Base-by-base conservation (phyloP, 805 yeast species). In the Nadsonia fulvescens region DNA sequence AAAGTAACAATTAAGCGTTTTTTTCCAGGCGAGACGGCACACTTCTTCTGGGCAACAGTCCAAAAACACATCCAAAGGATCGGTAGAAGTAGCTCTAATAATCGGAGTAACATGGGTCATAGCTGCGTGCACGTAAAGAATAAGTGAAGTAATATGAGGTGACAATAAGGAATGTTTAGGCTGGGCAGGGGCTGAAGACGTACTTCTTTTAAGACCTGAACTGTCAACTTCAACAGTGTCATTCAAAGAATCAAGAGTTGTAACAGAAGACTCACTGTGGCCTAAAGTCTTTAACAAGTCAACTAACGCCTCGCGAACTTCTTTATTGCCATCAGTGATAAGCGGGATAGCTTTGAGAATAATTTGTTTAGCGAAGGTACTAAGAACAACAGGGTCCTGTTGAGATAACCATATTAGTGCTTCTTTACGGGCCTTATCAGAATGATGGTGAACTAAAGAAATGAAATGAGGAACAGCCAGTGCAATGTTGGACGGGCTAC, bases 51-150 rank as follows among this genome's bases (percentile, higher is more conserved):
- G 57, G 14, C 70, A 64, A 29, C 59, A 51, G 23, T 60, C 54
- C n/a, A 81, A 45, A 28, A 82, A 44, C 3, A 70, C 56, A 20
- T 60, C 56, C 14, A 83, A 24, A 25, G 3, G 23, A 31, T 61
- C 65, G 0, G 86, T 66, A 2, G 92, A 68, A 32, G 77, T 82
- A 23, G 66, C 64, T 29, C 93, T 63, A 14, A 89, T 70, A 4
- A 67, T 69, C 1, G 81, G 70, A 15, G 63, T 63, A 20, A 89
- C 75, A 46, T 89, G 95, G 10, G 95, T 76, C 94, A 89, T 86
- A 3, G 93, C 91, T 27, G 86, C 73, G 38, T 75, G 76, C 10
- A 86, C 58, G 45, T 75, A 83, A 15, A 86, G 57, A n/a, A 76
- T 61, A 10, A 56, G 29, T 12, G 37, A 28, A 13, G 38, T 23